Conservation (phyloP, 2,329 filamentous ascomycete genomes). For the Pestalotiopsis sp. region DNA sequence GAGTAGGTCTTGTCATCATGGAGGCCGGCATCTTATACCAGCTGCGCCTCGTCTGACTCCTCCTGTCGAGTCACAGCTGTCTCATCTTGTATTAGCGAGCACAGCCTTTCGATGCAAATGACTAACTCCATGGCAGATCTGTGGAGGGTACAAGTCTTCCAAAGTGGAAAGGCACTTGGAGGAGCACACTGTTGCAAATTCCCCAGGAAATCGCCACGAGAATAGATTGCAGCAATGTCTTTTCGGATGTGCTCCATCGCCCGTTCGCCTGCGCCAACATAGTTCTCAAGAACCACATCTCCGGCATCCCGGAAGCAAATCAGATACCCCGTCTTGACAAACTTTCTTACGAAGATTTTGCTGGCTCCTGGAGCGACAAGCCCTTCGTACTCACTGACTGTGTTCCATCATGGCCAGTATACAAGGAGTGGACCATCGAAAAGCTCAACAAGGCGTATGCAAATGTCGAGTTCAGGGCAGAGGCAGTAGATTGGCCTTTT, state of each 20-base stretch:
- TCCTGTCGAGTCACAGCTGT: neutral
- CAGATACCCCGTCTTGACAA: constrained; percentile 71
- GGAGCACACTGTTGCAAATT: constrained; percentile 72
- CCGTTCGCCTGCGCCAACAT: constrained; percentile 89
- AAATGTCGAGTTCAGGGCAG: constrained; percentile 77
- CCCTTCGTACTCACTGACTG: constrained; percentile 87
- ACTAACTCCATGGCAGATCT: constrained; percentile 31
- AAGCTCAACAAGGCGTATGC: constrained; percentile 66
- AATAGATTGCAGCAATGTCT: constrained; percentile 77
- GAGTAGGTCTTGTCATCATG: constrained; percentile 63
- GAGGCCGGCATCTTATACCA: neutral
- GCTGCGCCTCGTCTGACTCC: neutral
- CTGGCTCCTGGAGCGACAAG: constrained; percentile 72
- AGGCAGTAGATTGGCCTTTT: constrained; percentile 91
- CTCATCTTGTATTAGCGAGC: neutral
- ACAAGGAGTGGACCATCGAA: constrained; percentile 73
- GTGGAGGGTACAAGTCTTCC: constrained; percentile 43
- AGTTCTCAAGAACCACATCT: constrained; percentile 65
- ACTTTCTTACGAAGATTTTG: constrained; percentile 74
- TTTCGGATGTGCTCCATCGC: constrained; percentile 86
- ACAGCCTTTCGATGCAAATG: neutral
- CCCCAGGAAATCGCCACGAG: constrained; percentile 50
- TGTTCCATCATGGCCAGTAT: constrained; percentile 81
- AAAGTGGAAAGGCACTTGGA: constrained; percentile 83
- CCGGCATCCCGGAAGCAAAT: constrained; percentile 73